A percentile compares a stretch with the other conserved stretches of the same genome.
phyloP scores from a whole-genome alignment of 257 asterid genomes.

The Capsicum chinense region DNA sequence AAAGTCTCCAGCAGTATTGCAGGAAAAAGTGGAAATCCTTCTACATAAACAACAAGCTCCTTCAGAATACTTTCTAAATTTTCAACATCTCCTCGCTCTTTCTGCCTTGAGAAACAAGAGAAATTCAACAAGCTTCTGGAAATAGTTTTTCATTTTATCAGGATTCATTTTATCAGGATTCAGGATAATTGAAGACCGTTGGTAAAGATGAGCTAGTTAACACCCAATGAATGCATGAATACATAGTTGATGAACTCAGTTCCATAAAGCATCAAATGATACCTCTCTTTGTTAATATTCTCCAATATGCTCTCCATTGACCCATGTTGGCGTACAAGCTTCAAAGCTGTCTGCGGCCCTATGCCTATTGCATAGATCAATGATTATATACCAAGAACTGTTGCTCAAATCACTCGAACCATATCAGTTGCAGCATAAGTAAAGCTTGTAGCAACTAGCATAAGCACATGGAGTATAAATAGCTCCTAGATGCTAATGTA shows the following conservation, averaged over 20 bases:
- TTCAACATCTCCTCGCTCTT: background rate
- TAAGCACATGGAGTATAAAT: background rate
- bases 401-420: background rate
- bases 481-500: slow-evolving; percentile 2
- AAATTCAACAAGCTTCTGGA: background rate
- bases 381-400: slow-evolving; percentile 4
- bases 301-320: slow-evolving; percentile 83
- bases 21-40: background rate
- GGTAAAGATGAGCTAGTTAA: background rate
- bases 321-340: slow-evolving; percentile 94
- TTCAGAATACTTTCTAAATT: background rate
- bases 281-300: slow-evolving; percentile 96
- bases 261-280: slow-evolving; percentile 32
- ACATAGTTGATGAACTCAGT: background rate
- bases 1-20: background rate
- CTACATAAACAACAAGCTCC: background rate
- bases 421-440: background rate
- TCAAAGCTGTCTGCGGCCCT: slow-evolving; percentile 94
- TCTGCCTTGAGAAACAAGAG: background rate
- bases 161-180: slow-evolving; percentile 11
- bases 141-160: background rate
- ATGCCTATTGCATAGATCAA: slow-evolving; percentile 59
- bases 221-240: background rate
- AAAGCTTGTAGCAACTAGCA: background rate
- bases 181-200: background rate